Evolutionary conservation across 345 rosid species (phyloP), one percentile per base, ranked within the genome.

Genomic region (Arabidopsis thaliana): DNA sequence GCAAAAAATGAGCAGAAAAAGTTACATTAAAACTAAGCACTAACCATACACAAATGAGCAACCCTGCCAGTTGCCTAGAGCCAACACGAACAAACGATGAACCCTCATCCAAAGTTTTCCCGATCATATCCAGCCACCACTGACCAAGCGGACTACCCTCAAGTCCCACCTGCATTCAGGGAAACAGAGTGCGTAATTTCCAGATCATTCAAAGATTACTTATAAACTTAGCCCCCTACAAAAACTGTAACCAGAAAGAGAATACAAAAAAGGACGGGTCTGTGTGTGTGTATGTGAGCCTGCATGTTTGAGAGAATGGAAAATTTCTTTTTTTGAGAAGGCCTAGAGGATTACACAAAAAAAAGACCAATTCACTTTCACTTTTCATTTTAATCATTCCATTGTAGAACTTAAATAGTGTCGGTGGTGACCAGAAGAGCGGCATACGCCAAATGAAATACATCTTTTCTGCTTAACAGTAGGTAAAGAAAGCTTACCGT

Each of bases 91-190:
- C 88, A 79, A 87, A 90, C 6, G 84, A 65, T 58, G 84, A 83
- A 63, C 88, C 85, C 44, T 88, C 89, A 51, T 80, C 86, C 72
- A 91, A 82, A 58, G 88, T 85, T 80, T 82, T 89, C n/a, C 91
- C 93, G 14, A 91, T 87, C 82, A 78, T 72, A 44, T 88, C 93
- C 75, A 84, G 74, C 96, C 96, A 91, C 96, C 87, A 88, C 57
- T 88, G 91, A 45, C 96, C 96, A 69, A 86, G 80, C 48, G 89
- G 79, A 78, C 96, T 91, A 57, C 93, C 93, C 75, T 91, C 96
- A 75, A 85, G 89, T 66, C 96, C 96, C 59, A 91, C 93, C 96
- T 90, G 78, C 53, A 62, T 42, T 44, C 40, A 3, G 3, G 38
- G 13, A 41, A 67, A 61, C 22, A 11, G 28, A 53, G 28, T 66